Base-by-base conservation (phyloP, 306 rosid genomes). In the Arachis hypogaea region DNA sequence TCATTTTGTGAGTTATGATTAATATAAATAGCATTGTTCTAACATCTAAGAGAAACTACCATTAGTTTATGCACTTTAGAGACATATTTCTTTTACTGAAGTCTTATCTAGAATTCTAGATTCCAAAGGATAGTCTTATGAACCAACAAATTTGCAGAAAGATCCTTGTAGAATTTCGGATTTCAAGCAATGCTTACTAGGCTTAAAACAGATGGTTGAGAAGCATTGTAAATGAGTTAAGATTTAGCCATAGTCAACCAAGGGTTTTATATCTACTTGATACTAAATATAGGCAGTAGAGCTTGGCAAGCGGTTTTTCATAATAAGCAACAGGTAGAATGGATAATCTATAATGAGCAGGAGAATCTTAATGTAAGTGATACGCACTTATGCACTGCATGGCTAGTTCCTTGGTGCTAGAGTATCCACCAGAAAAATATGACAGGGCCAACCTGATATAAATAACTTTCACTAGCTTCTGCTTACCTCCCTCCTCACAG, bases 401-500 rank as follows among this genome's bases (percentile, higher is more conserved):
- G 71, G 63, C 14, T 45, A 71, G 54, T 77, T 63, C 41, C 16
- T 9, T 7, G 9, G 42, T 5, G 45, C 22, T 59, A 55, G 71
- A 71, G 36, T 60, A 22, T 46, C 45, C 14, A 12, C 38, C 45
- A 14, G 51, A 40, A 12, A 16, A 62, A 73, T 61, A 51, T 16
- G 52, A 12, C 12, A 59, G 52, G 38, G 76, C 59, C 61, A 63
- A 57, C 33, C 12, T 57, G 52, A 40, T 74, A 52, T 43, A 22
- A 56, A 78, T 61, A 71, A 51, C 68, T 50, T 61, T 28, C 12
- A 40, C 18, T 3, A 59, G 55, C 58, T 2, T 43, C 30, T 49
- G n/a, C 76, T 60, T 55, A 45, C 12, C 59, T 46, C 80, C 62
- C 11, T 9, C 49, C 61, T 51, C 59, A 59, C 41, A 44, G 57